These are phyloP conservation scores for Plasmodium ovale DNA, from an alignment of 169 alveolate species.

Conservation along the genomic window DNA sequence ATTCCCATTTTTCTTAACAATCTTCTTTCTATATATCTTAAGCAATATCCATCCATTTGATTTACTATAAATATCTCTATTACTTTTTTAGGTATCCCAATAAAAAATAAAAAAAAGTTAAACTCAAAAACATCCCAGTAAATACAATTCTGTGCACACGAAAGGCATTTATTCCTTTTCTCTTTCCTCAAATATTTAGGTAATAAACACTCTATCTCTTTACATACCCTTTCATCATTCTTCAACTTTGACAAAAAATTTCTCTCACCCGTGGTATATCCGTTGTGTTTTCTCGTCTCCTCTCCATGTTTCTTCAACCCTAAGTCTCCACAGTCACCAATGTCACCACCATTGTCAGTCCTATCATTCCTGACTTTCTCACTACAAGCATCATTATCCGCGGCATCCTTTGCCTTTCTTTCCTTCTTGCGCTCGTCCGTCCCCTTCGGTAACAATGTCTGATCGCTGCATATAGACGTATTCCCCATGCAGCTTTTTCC, in stretches of 20 bases:
- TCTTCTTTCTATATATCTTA: constrained; percentile 76
- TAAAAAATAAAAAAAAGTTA: constrained; percentile 75
- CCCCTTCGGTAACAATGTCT: neutral
- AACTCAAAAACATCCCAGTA: constrained; percentile 80
- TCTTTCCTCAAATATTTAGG: constrained; percentile 46
- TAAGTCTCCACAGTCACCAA: neutral
- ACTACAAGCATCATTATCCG: neutral
- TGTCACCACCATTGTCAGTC: neutral
- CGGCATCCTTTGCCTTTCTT: neutral
- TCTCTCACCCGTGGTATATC: no score
- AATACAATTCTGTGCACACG: constrained; percentile 78
- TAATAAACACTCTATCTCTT: constrained; percentile 4
- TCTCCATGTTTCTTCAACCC: no score
- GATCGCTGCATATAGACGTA: no score
- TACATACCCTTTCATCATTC: neutral
- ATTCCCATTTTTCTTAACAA: constrained; percentile 78
- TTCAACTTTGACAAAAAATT: no score
- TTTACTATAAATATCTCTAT: constrained; percentile 71
- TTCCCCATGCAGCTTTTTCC: no score
- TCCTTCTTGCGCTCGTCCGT: neutral
- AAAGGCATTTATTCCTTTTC: constrained; percentile 4
- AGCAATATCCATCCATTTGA: constrained; percentile 79
- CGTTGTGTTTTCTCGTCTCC: no score
- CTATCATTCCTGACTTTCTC: neutral
- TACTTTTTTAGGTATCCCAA: constrained; percentile 77